Evolutionary conservation across 1,284 basidiomycete species (phyloP).

Genomic region (Fistulinella staudtii): DNA sequence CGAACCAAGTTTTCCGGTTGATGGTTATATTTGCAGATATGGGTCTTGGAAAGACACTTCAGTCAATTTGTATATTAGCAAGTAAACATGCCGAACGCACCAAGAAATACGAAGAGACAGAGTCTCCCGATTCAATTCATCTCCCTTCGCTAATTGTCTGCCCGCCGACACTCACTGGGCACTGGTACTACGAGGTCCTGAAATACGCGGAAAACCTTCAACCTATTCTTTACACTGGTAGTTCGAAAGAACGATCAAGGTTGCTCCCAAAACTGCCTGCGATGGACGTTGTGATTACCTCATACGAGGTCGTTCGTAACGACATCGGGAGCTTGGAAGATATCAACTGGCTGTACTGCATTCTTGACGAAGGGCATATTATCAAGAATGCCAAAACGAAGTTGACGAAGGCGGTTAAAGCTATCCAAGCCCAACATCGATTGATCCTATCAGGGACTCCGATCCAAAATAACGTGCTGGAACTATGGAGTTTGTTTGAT

Average conservation of each 20-base stretch:
- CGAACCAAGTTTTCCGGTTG: not conserved
- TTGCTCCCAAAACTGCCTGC: constrained; percentile 63
- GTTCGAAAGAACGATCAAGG: constrained; percentile 78
- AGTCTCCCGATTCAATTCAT: constrained; percentile 77
- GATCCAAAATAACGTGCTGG: constrained; percentile 98
- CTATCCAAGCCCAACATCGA: constrained; percentile 86
- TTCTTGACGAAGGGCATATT: constrained; percentile 97
- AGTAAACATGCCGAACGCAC: constrained; percentile 91
- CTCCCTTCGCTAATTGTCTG: constrained; percentile 95
- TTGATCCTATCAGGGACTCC: constrained; percentile 96
- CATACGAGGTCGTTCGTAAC: constrained; percentile 96
- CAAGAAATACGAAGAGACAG: constrained; percentile 62
- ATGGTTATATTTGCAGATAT: constrained; percentile 62
- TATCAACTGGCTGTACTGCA: constrained; percentile 91
- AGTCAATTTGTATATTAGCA: constrained; percentile 96
- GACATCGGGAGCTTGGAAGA: constrained; percentile 80
- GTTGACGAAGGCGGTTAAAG: constrained; percentile 94
- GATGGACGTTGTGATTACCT: constrained; percentile 91
- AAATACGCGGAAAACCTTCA: constrained; percentile 88
- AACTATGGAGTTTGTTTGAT: constrained; percentile 98
- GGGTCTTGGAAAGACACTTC: constrained; percentile 98
- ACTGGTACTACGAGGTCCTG: constrained; percentile 97
- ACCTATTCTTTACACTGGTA: constrained; percentile 89
- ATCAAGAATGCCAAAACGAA: constrained; percentile 99
- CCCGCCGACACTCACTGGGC: constrained; percentile 94